Evolutionary conservation across 164 flowering plant species (phyloP).

Genomic region (Brasenia schreberi): DNA sequence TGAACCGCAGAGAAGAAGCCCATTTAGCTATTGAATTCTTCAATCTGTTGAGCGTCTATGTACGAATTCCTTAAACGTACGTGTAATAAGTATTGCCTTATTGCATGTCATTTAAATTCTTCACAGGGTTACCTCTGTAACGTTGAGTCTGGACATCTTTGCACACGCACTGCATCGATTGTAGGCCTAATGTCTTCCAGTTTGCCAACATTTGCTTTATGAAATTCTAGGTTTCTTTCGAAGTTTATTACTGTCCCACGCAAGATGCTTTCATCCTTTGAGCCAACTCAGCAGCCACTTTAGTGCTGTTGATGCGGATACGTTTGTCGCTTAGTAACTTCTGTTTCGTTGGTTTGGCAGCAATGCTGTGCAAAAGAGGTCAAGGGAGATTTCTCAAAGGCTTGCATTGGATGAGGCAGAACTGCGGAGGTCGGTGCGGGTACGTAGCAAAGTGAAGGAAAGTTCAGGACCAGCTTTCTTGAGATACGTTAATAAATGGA

Average conservation of each 20-base stretch:
- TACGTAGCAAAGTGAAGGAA: constrained; percentile 62
- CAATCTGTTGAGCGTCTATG: no score
- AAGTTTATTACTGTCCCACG: background rate
- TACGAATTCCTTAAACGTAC: no score
- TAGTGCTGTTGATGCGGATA: background rate
- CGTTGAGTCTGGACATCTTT: no score
- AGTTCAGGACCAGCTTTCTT: constrained; percentile 60
- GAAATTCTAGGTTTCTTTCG: no score
- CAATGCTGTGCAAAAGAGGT: constrained; percentile 44
- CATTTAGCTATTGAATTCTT: no score
- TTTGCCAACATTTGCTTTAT: no score
- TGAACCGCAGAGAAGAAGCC: no score
- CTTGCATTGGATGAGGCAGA: constrained; percentile 52
- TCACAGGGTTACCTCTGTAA: no score
- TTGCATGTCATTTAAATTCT: no score
- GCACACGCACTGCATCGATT: no score
- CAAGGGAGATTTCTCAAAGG: constrained; percentile 33
- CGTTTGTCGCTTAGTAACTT: background rate
- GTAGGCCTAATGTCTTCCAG: no score
- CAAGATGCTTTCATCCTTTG: background rate
- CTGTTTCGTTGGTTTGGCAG: constrained; percentile 22
- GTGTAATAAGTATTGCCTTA: no score
- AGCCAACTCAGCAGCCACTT: background rate
- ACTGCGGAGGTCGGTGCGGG: constrained; percentile 72
- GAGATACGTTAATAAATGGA: constrained; percentile 78